phyloP scores from a whole-genome alignment of 2,329 filamentous ascomycete genomes.

The Cladosporium sp. region DNA sequence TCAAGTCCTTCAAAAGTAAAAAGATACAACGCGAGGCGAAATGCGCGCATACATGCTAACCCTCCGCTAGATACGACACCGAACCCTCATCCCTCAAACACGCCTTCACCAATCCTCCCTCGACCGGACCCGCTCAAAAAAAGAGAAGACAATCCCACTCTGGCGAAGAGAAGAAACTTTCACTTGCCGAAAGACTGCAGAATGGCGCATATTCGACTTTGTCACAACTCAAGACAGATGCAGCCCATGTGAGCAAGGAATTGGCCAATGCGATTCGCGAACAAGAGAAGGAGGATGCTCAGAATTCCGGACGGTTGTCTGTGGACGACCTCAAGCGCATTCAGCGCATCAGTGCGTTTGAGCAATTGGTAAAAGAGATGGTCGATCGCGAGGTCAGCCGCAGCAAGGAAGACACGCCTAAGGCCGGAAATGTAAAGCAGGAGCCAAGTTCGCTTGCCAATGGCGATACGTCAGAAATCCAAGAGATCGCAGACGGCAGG shows the following conservation, averaged over 20 bases:
- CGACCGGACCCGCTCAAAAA: conserved; percentile 41
- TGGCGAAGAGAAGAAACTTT: conserved; percentile 23
- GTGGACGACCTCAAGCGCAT: conserved; percentile 35
- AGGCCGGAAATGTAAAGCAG: conserved; percentile 15
- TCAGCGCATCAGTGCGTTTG: conserved; percentile 26
- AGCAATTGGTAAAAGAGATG: conserved; percentile 24
- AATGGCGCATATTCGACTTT: conserved; percentile 38
- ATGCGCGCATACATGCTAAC: conserved; percentile 14
- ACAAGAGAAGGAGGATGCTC: conserved; percentile 1
- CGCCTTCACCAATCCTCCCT: conserved; percentile 29
- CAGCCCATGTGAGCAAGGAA: conserved; percentile 35
- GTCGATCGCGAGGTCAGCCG: conserved; percentile 26
- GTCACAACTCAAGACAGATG: conserved; percentile 39
- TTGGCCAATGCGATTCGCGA: conserved; percentile 27
- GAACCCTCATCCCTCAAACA: conserved; percentile 42
- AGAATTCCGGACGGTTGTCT: conserved; percentile 24
- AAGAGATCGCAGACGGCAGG: conserved; percentile 20
- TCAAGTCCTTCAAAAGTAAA: conserved; percentile 38
- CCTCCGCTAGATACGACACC: conserved; percentile 34
- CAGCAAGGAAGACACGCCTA: conserved; percentile 9
- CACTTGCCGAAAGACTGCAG: conserved; percentile 36
- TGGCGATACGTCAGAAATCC: conserved; percentile 8
- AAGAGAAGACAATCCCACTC: conserved; percentile 39
- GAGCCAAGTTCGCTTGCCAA: conserved; percentile 16
- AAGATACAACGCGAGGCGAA: background rate